Evolutionary conservation across 1,284 basidiomycete species (phyloP), one percentile per base, ranked within the genome.

Genomic region (Moesziomyces sp.): DNA sequence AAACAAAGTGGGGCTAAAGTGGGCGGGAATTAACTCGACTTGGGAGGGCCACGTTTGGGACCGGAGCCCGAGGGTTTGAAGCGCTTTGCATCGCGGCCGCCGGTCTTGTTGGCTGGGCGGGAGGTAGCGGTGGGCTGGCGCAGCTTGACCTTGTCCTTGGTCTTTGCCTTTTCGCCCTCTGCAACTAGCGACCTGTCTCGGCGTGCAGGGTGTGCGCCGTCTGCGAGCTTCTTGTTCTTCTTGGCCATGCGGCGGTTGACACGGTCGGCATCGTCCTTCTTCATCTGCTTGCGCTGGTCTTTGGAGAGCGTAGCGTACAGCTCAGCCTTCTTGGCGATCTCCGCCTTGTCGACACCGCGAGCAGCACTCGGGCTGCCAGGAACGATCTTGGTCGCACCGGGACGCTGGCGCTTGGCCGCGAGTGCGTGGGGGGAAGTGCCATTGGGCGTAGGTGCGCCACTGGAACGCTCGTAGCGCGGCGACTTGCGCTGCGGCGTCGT

Each of bases 391-490:
- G 57, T 59, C 1, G 48, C 28, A 34, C 49, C 26, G 3, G 46
- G 9, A 19, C 47, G 51, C 45, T 24, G 58, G 26, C 46, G 44
- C 40, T 50, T 60, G 3, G 26, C 38, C 40, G 16, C 48, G 18
- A 54, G 24, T 10, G 28, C 54, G n/a, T 66, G 50, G 0, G 81
- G 81, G 5, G 77, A 80, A 14, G 79, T 76, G 26, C 81, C 81
- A 45, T 79, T 78, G 26, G 81, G 81, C 16, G 81, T 80, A 11
- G 81, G 81, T 7, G 81, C 81, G 13, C 81, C 81, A 19, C 58
- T 72, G 1, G 79, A 73, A 13, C 79, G 66, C 24, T 67, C 74
- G 48, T 74, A 74, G 18, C 54, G 40, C 14, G 57, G 52, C 26
- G 51, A 48, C 43, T 63, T 64, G 50, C 71, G 54, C 24, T 60